Conservation (phyloP, 805 yeast genomes). For the Candida namnaoensis region DNA sequence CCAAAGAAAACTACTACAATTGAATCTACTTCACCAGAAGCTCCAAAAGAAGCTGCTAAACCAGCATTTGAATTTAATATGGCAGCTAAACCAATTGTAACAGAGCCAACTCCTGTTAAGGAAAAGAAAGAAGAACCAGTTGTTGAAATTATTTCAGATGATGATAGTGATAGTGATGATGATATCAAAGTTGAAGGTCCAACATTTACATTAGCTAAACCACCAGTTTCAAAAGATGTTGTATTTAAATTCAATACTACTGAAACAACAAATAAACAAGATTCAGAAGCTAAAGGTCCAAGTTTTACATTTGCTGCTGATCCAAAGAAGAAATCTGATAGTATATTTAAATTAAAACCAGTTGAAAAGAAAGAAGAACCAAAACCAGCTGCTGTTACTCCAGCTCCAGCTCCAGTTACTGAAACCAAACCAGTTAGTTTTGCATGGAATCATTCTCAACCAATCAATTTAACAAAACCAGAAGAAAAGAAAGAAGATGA, state of each 20-base stretch:
- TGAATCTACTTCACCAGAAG: too few relatives aligned
- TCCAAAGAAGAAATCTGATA: constrained; percentile 18
- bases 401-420: too few relatives aligned
- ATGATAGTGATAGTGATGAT: constrained; percentile 48
- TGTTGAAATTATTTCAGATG: constrained; percentile 8
- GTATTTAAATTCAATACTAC: constrained; percentile 33
- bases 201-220: constrained; percentile 37
- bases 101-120: constrained; percentile 1
- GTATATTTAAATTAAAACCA: constrained; percentile 23
- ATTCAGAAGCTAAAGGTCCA: constrained; percentile 26
- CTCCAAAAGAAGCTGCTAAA: neutral
- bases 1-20: neutral
- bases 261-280: constrained; percentile 15
- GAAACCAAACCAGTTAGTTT: too few relatives aligned
- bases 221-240: constrained; percentile 41
- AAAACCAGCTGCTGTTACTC: too few relatives aligned
- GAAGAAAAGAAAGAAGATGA: too few relatives aligned
- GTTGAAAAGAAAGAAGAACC: constrained; percentile 1
- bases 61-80: too few relatives aligned
- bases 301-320: constrained; percentile 26
- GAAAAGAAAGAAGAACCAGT: neutral
- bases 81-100: too few relatives aligned
- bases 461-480: too few relatives aligned
- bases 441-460: too few relatives aligned
- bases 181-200: constrained; percentile 72